Base-by-base conservation (phyloP, 2,329 filamentous ascomycete species). In the Claviceps monticola region DNA sequence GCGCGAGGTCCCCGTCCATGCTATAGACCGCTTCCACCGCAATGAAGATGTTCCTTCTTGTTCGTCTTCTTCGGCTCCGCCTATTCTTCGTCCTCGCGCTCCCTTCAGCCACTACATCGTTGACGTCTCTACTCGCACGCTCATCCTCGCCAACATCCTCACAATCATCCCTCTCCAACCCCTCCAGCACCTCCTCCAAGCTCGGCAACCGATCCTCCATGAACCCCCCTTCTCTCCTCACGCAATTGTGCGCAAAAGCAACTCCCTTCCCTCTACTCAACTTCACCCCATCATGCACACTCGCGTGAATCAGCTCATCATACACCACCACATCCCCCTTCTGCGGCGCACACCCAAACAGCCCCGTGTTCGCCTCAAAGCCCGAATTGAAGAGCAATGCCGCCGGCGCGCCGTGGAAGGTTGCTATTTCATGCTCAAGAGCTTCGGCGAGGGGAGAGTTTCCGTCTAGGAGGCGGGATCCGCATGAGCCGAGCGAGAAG, bases 1-100 rank as follows among this genome's bases (percentile, higher is more conserved):
- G 83, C 0, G 78, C 78, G 17, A 87, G 67, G 57, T 90, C 85
- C 0, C 87, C 87, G 50, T 91, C 86, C 87, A 93, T 93, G 62
- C 84, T 89, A 64, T 93, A 91, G 0, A 88, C 71, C 0, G 76
- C 78, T 57, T 88, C 84, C 0, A 87, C 72, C 0, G 79, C 79
- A n/a, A 88, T 64, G 56, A 88, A 85, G 2, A 88, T 72, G 56
- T 78, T 82, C 76, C 75, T 0, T 78, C 50, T 46, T 51, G 50
- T 0, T 52, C 54, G 16, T 70, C 66, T 5, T 65, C 59, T 9
- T 29, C 26, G 26, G 8, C 26, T 0, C 68, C 5, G 4, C 4
- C 5, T 19, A 17, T 42, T 42, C 2, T 6, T 42, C 39, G n/a
- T 42, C n/a, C 7, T 19, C n/a, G n/a, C 11, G 5, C 59, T 1